Evolutionary conservation across 352 stramenopile genomes (phyloP).

Genomic region (Globisporangium polare): DNA sequence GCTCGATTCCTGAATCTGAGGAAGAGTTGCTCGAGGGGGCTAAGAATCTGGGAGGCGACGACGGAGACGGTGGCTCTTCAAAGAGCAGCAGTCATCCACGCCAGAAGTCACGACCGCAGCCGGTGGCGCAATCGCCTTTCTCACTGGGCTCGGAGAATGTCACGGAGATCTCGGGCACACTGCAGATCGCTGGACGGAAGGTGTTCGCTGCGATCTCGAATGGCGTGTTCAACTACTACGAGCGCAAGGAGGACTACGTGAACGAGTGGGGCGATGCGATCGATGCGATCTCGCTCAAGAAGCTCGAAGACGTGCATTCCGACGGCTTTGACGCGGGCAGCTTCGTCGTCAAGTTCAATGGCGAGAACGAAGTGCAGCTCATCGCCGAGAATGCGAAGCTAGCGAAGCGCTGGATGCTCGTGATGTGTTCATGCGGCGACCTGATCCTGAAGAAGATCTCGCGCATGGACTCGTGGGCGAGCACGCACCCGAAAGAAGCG

Average conservation of each 20-base stretch:
- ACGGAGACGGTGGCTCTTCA: neutral
- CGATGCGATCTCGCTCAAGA: constrained; percentile 73
- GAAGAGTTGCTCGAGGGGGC: constrained; percentile 18
- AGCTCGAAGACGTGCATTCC: constrained; percentile 77
- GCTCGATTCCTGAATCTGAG: constrained; percentile 40
- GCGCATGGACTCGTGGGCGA: constrained; percentile 68
- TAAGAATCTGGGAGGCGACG: constrained; percentile 3
- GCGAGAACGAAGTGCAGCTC: constrained; percentile 69
- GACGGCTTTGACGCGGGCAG: constrained; percentile 63
- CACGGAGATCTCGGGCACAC: constrained; percentile 17
- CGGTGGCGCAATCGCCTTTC: constrained; percentile 17
- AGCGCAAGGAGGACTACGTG: constrained; percentile 74
- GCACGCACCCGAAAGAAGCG: constrained; percentile 77
- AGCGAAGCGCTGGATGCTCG: constrained; percentile 85
- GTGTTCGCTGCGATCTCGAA: constrained; percentile 80
- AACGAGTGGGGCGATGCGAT: constrained; percentile 84
- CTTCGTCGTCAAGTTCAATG: constrained; percentile 73
- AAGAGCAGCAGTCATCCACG: constrained; percentile 7
- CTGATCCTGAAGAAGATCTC: constrained; percentile 69
- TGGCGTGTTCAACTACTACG: constrained; percentile 86
- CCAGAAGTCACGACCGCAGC: constrained; percentile 12
- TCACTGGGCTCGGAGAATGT: constrained; percentile 17
- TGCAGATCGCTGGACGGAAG: constrained; percentile 53
- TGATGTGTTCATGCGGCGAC: constrained; percentile 84
- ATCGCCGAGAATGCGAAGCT: constrained; percentile 61